phyloP scores from a whole-genome alignment of 345 rosid species.

The Camelina sativa region DNA sequence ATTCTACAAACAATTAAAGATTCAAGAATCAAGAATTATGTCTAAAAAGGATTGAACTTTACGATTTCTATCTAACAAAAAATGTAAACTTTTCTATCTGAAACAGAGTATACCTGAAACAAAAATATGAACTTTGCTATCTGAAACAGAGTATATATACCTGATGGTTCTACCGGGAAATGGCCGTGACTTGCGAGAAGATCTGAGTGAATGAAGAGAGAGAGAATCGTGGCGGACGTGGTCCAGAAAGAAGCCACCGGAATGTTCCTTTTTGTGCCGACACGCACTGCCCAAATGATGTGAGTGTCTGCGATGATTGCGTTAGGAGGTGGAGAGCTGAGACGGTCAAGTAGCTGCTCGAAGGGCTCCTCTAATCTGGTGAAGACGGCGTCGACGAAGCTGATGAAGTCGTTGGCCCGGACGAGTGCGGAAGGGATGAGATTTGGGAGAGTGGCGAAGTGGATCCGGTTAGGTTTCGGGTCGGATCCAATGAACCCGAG shows the following conservation, averaged over 20 bases:
- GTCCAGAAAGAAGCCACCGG: constrained; percentile 60
- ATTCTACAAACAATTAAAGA: constrained; percentile 5
- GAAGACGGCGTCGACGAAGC: constrained; percentile 37
- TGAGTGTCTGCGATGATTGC: constrained; percentile 42
- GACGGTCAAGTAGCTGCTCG: constrained; percentile 47
- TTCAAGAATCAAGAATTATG: neutral
- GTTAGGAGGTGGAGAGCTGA: constrained; percentile 28
- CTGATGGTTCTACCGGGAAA: constrained; percentile 41
- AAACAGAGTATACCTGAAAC: too few species aligned
- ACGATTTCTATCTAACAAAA: neutral
- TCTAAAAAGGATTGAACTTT: neutral
- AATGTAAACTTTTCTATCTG: too few species aligned
- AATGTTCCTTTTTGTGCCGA: constrained; percentile 48
- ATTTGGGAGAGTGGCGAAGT: constrained; percentile 40
- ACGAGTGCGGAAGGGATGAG: constrained; percentile 42
- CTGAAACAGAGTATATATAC: constrained; percentile 30
- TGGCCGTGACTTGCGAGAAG: constrained; percentile 40
- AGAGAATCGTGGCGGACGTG: constrained; percentile 42
- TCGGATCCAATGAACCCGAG: constrained; percentile 51
- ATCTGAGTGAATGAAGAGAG: constrained; percentile 37
- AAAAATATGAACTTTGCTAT: neutral
- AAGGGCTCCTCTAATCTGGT: constrained; percentile 46
- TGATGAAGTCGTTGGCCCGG: constrained; percentile 36
- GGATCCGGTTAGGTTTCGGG: constrained; percentile 46
- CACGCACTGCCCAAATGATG: constrained; percentile 44